Conservation (phyloP, 345 rosid species). For the Mangifera indica region DNA sequence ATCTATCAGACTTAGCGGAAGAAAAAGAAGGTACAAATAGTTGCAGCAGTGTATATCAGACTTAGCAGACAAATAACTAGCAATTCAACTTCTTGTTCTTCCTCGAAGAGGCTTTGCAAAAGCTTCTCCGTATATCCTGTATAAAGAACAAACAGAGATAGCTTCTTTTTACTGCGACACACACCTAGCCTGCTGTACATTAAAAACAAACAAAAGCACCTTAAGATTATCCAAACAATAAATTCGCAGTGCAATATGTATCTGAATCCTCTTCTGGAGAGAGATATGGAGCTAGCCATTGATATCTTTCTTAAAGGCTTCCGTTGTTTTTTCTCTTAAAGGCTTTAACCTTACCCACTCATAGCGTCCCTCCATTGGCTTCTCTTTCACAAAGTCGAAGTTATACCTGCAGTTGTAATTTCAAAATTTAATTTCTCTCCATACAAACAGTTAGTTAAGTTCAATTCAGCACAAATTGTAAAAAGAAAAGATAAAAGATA, state of each 20-base stretch:
- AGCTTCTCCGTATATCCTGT: slow-evolving; percentile 3
- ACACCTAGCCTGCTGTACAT: slow-evolving; percentile 27
- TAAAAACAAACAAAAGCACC: background rate
- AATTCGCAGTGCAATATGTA: slow-evolving; percentile 6
- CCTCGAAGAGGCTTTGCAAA: background rate
- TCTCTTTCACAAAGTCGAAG: slow-evolving; percentile 57
- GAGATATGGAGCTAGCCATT: background rate
- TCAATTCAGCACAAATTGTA: background rate
- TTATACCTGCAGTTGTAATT: slow-evolving; percentile 48
- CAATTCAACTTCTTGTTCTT: background rate
- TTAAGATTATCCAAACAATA: background rate
- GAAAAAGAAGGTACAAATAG: too few species aligned
- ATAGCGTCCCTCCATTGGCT: slow-evolving; percentile 73
- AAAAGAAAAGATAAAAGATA: background rate
- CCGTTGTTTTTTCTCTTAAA: slow-evolving; percentile 23
- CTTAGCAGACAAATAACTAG: background rate
- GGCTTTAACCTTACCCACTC: slow-evolving; percentile 56
- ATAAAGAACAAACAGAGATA: background rate
- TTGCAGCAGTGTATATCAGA: background rate
- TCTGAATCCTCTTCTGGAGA: background rate
- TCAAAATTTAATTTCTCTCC: background rate
- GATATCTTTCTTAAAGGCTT: background rate
- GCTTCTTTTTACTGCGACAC: background rate
- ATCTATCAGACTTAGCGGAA: background rate
- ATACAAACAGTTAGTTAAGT: background rate